phyloP scores from a whole-genome alignment of 2,329 filamentous ascomycete genomes.

The Pyrenophora seminiperda region DNA sequence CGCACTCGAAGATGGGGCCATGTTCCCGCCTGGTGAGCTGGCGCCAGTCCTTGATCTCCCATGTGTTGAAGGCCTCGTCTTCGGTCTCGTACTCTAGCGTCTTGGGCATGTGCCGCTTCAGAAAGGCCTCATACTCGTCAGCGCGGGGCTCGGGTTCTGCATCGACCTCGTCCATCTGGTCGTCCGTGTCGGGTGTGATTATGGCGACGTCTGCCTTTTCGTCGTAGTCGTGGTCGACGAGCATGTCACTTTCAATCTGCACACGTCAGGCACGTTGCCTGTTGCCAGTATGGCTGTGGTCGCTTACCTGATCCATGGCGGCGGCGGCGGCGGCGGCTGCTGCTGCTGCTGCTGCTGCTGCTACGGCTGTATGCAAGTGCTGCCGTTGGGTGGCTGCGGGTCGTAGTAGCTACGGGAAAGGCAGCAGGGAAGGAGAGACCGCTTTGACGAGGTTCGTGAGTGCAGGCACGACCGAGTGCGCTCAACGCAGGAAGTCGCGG shows the following conservation, averaged over 20 bases:
- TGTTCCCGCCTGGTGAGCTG: conserved; percentile 78
- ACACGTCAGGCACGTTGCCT: neutral
- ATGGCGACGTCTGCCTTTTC: conserved; percentile 67
- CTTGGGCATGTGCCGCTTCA: conserved; percentile 74
- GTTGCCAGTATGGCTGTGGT: conserved; percentile 2
- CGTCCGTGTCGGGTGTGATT: conserved; percentile 64
- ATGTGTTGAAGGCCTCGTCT: conserved; percentile 77
- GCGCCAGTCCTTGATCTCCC: conserved; percentile 87
- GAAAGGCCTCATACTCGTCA: conserved; percentile 79
- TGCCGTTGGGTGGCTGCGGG: conserved; percentile 1
- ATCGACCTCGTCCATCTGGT: conserved; percentile 62
- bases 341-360: conserved; percentile 12
- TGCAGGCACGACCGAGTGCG: conserved; percentile 14
- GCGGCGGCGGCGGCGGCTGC: conserved; percentile 23
- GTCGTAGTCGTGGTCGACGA: conserved; percentile 66
- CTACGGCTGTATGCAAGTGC: conserved; percentile 4
- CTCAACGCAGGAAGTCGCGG: conserved; percentile 9
- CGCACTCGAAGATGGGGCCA: conserved; percentile 85
- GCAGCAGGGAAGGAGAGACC: conserved; percentile 10
- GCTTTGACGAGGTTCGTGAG: neutral
- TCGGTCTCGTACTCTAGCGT: conserved; percentile 80
- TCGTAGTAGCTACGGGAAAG: conserved; percentile 9
- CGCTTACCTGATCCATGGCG: conserved; percentile 49
- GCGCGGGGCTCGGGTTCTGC: conserved; percentile 59
- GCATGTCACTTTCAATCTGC: conserved; percentile 66